Conservation (phyloP, 2,329 filamentous ascomycete genomes). For the Clarireedia paspali region DNA sequence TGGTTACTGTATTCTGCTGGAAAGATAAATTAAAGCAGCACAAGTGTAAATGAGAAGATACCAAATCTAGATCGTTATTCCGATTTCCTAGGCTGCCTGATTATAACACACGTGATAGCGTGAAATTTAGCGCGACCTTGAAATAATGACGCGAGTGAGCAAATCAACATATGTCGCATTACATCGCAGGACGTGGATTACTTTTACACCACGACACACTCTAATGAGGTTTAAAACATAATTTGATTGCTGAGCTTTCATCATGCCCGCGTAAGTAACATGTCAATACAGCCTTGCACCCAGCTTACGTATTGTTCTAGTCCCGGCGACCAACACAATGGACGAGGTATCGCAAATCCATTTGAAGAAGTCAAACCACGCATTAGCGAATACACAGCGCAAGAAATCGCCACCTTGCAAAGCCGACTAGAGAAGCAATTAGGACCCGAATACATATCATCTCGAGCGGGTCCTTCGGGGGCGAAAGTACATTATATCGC, state of each 20-base stretch:
- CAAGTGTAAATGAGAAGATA: neutral
- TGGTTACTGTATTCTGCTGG: neutral
- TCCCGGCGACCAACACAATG: constrained; percentile 58
- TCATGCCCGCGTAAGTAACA: constrained; percentile 40
- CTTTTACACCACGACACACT: neutral
- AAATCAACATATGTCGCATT: neutral
- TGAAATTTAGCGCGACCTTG: constrained; percentile 5
- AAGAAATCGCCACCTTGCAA: constrained; percentile 82
- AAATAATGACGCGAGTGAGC: constrained; percentile 2
- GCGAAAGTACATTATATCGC: constrained; percentile 87
- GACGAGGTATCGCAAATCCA: constrained; percentile 58
- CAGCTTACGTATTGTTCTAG: constrained; percentile 34
- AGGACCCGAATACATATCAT: constrained; percentile 91
- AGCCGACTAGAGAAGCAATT: constrained; percentile 84
- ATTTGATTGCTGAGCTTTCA: constrained; percentile 12
- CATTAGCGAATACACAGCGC: constrained; percentile 77
- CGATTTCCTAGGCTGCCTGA: neutral
- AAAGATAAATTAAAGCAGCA: neutral
- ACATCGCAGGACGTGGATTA: neutral
- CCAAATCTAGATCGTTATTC: neutral
- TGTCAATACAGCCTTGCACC: neutral
- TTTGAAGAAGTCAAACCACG: constrained; percentile 66
- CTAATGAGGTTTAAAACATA: neutral
- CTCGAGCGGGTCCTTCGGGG: constrained; percentile 73
- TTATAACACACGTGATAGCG: constrained; percentile 3